Percentiles rank a stretch among this genome's conserved stretches.
phyloP scores from a whole-genome alignment of 352 stramenopile species.

The Phytophthora pistaciae region DNA sequence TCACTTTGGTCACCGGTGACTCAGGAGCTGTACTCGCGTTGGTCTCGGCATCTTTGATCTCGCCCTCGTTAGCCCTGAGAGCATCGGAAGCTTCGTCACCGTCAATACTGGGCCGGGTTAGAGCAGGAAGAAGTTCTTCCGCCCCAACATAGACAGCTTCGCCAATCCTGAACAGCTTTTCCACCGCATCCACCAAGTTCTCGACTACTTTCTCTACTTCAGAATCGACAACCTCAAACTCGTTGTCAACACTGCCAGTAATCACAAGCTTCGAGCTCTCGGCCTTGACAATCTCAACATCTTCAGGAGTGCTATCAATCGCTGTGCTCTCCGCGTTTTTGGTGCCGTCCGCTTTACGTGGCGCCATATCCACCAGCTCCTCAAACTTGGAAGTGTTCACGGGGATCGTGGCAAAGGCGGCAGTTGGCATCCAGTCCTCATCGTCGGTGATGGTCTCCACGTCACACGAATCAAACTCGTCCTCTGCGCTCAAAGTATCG shows the following conservation, averaged over 20 bases:
- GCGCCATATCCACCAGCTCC: neutral
- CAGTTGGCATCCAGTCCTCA: neutral
- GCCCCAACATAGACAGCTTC: neutral
- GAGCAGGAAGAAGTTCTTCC: neutral
- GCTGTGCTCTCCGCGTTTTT: neutral
- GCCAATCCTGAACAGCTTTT: neutral
- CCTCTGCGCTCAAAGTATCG: neutral
- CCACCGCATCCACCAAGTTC: neutral
- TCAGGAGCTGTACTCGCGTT: neutral
- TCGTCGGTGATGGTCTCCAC: neutral
- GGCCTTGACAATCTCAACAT: neutral
- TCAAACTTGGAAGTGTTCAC: neutral
- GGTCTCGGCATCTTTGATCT: neutral
- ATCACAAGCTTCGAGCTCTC: neutral
- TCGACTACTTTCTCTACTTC: conserved; percentile 2
- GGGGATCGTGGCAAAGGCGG: neutral
- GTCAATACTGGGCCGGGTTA: neutral
- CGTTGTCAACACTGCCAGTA: neutral
- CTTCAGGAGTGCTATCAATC: neutral
- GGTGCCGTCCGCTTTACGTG: neutral
- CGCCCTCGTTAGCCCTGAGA: neutral
- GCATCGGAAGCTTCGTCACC: neutral
- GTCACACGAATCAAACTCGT: neutral
- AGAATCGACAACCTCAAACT: neutral
- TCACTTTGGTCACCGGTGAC: neutral